Evolutionary conservation across 169 alveolate species (phyloP), one percentile per base, ranked within the genome.

Genomic region (Plasmodium gaboni): DNA sequence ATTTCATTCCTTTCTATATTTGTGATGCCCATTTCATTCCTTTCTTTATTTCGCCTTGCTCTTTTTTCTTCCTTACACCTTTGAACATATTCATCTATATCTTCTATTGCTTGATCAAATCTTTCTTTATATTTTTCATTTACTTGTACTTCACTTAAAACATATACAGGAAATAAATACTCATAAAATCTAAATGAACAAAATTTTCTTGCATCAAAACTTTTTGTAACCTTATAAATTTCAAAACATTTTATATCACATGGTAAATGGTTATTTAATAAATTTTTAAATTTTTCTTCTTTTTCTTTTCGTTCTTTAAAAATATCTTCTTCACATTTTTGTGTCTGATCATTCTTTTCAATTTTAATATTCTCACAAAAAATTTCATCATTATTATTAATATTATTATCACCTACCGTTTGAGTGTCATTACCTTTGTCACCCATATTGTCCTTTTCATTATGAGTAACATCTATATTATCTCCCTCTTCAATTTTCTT

Each of bases 131-230:
- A 93, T 50, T 69, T 68, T 15, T 50, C 86, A 17, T 63, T 28
- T n/a, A 85, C 91, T 42, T 63, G 64, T 2, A 88, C 89, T 19
- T 69, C 74, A 8, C 91, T 60, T 44, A 93, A 73, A 55, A 95
- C 78, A 71, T 76, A 94, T 17, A 69, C 93, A 9, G 97, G 97
- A 65, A 95, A 59, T 44, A 95, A 73, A 74, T 95, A 95, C 61
- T 95, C 97, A 32, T 95, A 95, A 44, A 73, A 94, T 32, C 97
- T 92, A 67, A 94, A 93, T 6, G 97, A 95, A 83, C 97, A 95
- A 83, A 93, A 92, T 32, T 91, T 92, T 92, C 96, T 80, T 2
- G 97, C 97, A 71, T 94, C 96, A 64, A 95, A 95, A 28, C 96
- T 95, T 68, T 93, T 94, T n/a, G 97, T 94, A 44, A 95, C 97